These are phyloP conservation scores for Prunus mume DNA, from an alignment of 306 rosid genomes.

Conservation along the genomic window DNA sequence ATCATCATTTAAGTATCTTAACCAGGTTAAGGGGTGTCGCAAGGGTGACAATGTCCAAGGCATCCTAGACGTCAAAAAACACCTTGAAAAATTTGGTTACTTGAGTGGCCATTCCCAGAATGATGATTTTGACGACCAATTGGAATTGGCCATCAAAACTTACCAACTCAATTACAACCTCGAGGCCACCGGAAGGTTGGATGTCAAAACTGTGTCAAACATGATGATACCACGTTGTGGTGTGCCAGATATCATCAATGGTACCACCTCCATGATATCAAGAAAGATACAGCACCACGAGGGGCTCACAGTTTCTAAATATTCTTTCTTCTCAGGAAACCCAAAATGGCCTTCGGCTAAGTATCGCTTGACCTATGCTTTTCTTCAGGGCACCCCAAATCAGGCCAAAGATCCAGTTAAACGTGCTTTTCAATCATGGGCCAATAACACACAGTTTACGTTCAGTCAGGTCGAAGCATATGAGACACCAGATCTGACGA, in stretches of 20 bases:
- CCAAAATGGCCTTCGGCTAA: conserved; percentile 29
- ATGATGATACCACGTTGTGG: conserved; percentile 52
- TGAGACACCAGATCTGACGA: conserved; percentile 1
- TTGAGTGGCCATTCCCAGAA: background rate
- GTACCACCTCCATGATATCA: conserved; percentile 26
- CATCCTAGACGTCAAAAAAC: conserved; percentile 28
- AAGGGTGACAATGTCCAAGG: conserved; percentile 38
- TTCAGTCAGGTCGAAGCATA: background rate
- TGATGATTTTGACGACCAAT: conserved; percentile 28
- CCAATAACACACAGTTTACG: conserved; percentile 5
- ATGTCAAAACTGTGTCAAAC: conserved; percentile 26
- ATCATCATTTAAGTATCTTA: conserved; percentile 20
- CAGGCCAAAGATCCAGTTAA: conserved; percentile 3
- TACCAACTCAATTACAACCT: conserved; percentile 37
- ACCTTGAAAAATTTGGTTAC: conserved; percentile 42
- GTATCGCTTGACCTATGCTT: conserved; percentile 19
- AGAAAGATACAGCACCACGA: background rate
- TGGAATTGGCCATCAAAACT: conserved; percentile 39
- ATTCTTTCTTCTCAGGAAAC: background rate
- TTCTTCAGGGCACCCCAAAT: background rate
- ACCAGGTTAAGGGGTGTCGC: conserved; percentile 29
- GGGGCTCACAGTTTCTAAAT: conserved; percentile 10
- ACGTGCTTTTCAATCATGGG: conserved; percentile 33
- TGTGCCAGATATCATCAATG: conserved; percentile 25
- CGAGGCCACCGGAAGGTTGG: conserved; percentile 23